phyloP scores from a whole-genome alignment of 106 monocot genomes.

The Amphibolis antarctica region DNA sequence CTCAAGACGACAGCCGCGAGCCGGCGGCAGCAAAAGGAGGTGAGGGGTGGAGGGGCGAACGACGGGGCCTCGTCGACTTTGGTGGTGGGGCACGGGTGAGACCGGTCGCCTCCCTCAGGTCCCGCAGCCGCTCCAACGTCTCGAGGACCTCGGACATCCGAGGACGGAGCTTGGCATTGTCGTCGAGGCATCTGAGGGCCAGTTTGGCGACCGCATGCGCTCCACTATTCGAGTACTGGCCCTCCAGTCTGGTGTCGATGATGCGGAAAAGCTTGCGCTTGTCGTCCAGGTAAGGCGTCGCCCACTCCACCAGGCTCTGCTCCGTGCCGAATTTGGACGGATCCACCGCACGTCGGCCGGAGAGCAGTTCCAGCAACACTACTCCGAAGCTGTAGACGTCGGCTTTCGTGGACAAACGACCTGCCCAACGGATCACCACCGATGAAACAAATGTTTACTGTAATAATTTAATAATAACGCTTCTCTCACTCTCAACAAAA shows the following conservation, averaged over 20 bases:
- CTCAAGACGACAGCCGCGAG: not conserved
- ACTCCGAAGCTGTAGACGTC: constrained; percentile 13
- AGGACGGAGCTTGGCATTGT: constrained; percentile 8
- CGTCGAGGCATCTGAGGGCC: constrained; percentile 2
- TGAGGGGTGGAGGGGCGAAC: not conserved
- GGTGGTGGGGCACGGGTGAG: not conserved
- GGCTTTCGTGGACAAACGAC: constrained; percentile 3
- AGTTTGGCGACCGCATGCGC: not conserved
- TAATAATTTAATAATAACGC: not conserved
- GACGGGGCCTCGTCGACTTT: not conserved
- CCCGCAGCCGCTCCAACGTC: not conserved
- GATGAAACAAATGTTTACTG: not conserved
- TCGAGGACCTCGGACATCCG: constrained; percentile 8
- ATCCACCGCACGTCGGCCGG: constrained; percentile 4
- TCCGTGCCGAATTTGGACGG: constrained; percentile 4
- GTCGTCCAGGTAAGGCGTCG: constrained; percentile 6
- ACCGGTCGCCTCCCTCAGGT: not conserved
- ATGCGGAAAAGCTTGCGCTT: constrained; percentile 6
- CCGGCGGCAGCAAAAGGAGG: not conserved
- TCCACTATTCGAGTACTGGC: constrained; percentile 9
- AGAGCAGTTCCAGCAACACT: constrained; percentile 6
- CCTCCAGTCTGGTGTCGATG: constrained; percentile 14
- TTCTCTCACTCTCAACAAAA: no score
- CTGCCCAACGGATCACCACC: no score
- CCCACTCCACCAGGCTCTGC: constrained; percentile 20